Evolutionary conservation across 164 flowering plant genomes (phyloP), one percentile per base, ranked within the genome.

Genomic region (Vitis riparia): DNA sequence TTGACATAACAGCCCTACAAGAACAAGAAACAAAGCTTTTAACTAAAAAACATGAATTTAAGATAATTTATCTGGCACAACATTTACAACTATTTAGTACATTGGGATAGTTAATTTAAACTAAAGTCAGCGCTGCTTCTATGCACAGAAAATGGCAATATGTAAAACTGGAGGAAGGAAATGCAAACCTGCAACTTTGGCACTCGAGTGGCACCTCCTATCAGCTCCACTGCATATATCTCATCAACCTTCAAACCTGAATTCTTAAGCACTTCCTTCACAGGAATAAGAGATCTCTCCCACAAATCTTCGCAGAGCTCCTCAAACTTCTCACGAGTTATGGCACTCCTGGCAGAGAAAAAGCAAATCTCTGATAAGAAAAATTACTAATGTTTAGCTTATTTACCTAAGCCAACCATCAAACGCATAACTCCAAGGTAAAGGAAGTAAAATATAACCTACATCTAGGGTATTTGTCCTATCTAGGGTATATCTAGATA

Each of bases 181-280:
- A 51, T 55, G 66, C 62, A 63, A 55, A 94, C 99, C 97, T 96
- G 98, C 82, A 96, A 86, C 78, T 92, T 96, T 59, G 99, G 99
- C 59, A 96, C 97, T 16, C 98, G 88, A 17, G 99, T 93, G 63
- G 94, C 97, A 64, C 99, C 98, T 67, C 99, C 98, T 68, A 96
- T 93, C 73, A 96, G 69, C 80, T 96, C 99, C 62, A 96, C 91
- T 48, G 97, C 97, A 84, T 88, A 86, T 59, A 96, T 73, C 29
- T 93, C 97, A 60, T 84, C 89, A 60, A 79, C 61, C 69, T 84
- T 87, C 68, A 93, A 60, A 55, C 87, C 96, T 59, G 97, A 91
- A 77, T 85, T 76, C 66, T 82, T 74, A 50, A 96, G 81, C 68
- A 93, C 82, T 77, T 92, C 96, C 77, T 89, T 88, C 48, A 93